These are phyloP conservation scores for Podaxis sp. DNA, from an alignment of 768 basidiomycete species.

Conservation along the genomic window DNA sequence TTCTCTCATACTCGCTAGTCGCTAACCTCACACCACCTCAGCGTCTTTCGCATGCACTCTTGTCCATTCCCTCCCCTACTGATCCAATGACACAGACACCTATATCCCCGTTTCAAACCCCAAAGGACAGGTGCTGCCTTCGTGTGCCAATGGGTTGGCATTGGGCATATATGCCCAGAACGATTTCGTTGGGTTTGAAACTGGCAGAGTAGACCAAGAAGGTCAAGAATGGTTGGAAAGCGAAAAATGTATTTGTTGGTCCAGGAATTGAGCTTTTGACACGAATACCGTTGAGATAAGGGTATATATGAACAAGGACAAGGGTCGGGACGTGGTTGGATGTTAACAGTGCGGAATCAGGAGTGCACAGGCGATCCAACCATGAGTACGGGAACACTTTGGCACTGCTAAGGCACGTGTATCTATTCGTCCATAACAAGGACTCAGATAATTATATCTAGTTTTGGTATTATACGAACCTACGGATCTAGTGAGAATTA, in stretches of 20 bases:
- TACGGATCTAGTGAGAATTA: too few relatives aligned
- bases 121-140: too few relatives aligned
- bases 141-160: too few relatives aligned
- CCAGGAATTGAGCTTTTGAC: not conserved
- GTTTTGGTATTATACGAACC: too few relatives aligned
- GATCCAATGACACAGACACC: too few relatives aligned
- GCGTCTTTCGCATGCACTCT: slow-evolving; percentile 68
- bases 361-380: not conserved
- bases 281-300: not conserved
- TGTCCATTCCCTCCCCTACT: too few relatives aligned
- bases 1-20: too few relatives aligned
- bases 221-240: not conserved
- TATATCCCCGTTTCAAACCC: too few relatives aligned
- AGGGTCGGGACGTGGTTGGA: not conserved
- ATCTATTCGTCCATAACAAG: too few relatives aligned
- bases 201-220: slow-evolving; percentile 36
- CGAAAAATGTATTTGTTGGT: not conserved
- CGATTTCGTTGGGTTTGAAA: slow-evolving; percentile 60
- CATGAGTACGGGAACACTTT: too few relatives aligned
- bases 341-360: not conserved
- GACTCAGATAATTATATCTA: not conserved
- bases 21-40: too few relatives aligned
- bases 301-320: not conserved
- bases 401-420: too few relatives aligned
- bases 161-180: slow-evolving; percentile 64